A percentile compares a stretch with the other conserved stretches of the same genome.
Conservation (phyloP, 257 asterid genomes). For the Eucommia ulmoides region DNA sequence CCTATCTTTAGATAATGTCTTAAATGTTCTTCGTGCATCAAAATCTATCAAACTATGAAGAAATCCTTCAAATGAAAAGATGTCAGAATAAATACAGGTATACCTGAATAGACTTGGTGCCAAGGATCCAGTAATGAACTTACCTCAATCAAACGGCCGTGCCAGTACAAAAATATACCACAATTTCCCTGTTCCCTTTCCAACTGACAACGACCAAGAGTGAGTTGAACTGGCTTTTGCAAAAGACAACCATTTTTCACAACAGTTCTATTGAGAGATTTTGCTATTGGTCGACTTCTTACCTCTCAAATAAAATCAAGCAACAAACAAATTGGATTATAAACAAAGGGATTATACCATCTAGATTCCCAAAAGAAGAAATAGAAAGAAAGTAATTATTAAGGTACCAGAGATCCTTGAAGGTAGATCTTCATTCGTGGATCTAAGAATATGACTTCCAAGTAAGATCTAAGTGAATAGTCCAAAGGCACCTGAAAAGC, state of each 20-base stretch:
- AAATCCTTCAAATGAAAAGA: no score
- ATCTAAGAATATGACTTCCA: constrained; percentile 73
- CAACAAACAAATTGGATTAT: no score
- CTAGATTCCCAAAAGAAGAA: no score
- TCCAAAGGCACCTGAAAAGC: constrained; percentile 64
- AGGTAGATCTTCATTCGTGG: constrained; percentile 75
- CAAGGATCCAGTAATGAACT: no score
- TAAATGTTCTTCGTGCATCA: no score
- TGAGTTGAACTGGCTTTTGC: constrained; percentile 45
- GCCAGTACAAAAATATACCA: constrained; percentile 80
- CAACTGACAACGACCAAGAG: constrained; percentile 53
- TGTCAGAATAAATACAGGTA: no score
- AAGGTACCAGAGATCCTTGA: constrained; percentile 73
- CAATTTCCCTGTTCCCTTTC: constrained; percentile 77
- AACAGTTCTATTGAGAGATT: constrained; percentile 47
- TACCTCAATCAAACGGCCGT: constrained; percentile 85
- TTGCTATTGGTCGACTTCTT: constrained; percentile 53
- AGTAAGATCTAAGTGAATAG: constrained; percentile 53
- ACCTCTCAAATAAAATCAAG: constrained; percentile 42
- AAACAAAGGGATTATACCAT: no score
- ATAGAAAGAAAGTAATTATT: no score
- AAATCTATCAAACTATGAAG: no score
- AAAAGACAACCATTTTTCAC: constrained; percentile 35
- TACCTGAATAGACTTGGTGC: no score
- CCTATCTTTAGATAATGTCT: no score